These are phyloP conservation scores for Pythium utonaiense DNA, from an alignment of 352 stramenopile genomes.

Conservation along the genomic window DNA sequence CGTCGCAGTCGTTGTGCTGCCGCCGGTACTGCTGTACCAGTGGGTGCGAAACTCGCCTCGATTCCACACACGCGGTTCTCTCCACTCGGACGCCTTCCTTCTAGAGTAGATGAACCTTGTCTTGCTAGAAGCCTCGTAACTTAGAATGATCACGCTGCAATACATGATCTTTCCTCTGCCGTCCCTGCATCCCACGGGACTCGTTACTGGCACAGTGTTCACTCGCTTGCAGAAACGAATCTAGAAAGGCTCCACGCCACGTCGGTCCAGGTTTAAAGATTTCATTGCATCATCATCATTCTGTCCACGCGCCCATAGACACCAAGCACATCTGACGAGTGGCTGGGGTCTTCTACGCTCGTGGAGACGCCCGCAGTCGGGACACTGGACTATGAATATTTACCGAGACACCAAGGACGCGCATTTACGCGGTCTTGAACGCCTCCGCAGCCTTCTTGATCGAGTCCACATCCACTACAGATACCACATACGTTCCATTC, in stretches of 20 bases:
- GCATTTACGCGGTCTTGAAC: conserved; percentile 68
- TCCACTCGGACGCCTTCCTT: conserved; percentile 32
- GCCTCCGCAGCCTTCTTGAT: conserved; percentile 80
- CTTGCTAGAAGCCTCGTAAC: not conserved
- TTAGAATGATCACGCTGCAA: not conserved
- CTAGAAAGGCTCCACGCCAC: not conserved
- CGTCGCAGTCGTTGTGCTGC: conserved; percentile 63
- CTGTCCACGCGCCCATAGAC: conserved; percentile 3
- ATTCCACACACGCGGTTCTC: conserved; percentile 34
- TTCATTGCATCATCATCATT: conserved; percentile 24
- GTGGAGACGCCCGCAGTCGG: not conserved
- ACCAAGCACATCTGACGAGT: conserved; percentile 4
- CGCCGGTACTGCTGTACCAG: conserved; percentile 61
- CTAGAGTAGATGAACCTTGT: conserved; percentile 7
- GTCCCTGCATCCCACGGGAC: not conserved
- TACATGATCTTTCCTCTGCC: not conserved
- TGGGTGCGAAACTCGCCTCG: conserved; percentile 47
- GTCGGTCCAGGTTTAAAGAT: conserved; percentile 2
- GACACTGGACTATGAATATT: conserved; percentile 24
- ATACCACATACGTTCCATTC: not conserved
- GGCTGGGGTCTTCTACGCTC: not conserved
- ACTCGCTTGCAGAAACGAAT: not conserved
- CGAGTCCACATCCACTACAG: conserved; percentile 65
- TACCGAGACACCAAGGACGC: conserved; percentile 9
- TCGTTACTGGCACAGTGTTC: not conserved